These are phyloP conservation scores for Oropetium thomaeum DNA, from an alignment of 176 grass and related monocot genomes.

Conservation along the genomic window DNA sequence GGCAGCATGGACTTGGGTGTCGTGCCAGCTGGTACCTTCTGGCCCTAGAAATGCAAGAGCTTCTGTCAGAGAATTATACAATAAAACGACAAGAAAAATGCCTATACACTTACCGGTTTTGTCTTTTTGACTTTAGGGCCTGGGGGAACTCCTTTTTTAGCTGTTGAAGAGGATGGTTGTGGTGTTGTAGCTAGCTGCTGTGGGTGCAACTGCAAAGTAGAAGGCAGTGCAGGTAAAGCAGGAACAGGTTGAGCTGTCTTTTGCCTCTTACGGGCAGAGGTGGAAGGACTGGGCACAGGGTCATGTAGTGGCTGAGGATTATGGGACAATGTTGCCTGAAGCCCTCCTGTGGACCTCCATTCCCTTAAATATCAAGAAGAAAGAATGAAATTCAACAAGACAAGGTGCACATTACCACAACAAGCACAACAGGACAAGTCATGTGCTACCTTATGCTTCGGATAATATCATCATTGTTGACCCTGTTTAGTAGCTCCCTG, in stretches of 20 bases:
- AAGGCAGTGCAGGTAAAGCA: conserved; percentile 46
- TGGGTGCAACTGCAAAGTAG: conserved; percentile 61
- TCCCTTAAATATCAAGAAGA: conserved; percentile 40
- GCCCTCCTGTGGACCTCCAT: conserved; percentile 58
- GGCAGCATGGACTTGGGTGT: conserved; percentile 58
- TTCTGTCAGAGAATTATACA: background rate
- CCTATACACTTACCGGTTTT: conserved; percentile 57
- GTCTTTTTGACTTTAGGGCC: conserved; percentile 77
- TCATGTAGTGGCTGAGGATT: conserved; percentile 69
- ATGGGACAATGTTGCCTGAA: conserved; percentile 47
- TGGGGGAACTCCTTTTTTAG: conserved; percentile 58
- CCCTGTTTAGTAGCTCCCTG: conserved; percentile 78
- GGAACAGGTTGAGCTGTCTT: conserved; percentile 74
- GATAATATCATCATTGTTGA: conserved; percentile 87
- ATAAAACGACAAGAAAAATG: background rate
- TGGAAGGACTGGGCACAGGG: conserved; percentile 65
- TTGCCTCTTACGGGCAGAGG: conserved; percentile 88
- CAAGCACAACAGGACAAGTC: background rate
- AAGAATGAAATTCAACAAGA: conserved; percentile 35
- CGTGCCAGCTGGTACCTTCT: conserved; percentile 61
- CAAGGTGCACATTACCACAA: conserved; percentile 6
- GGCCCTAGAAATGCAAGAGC: conserved; percentile 53
- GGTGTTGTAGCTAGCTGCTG: conserved; percentile 51
- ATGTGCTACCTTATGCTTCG: conserved; percentile 85
- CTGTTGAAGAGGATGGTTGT: conserved; percentile 70